These are phyloP conservation scores for Sideroxylon spinosum DNA, from an alignment of 179 eudicot species.

Conservation along the genomic window DNA sequence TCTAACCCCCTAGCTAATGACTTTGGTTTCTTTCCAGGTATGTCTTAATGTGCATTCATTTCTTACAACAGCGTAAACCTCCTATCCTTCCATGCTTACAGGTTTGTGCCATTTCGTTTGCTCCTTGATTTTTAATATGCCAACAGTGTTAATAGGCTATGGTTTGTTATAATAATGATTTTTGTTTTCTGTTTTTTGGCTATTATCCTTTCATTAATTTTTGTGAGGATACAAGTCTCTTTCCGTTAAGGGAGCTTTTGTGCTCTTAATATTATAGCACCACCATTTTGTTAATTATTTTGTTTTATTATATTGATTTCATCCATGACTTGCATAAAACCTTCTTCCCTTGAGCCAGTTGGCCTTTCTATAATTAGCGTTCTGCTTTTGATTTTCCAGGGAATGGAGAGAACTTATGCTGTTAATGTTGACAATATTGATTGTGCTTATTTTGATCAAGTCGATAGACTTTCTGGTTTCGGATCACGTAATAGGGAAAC, in stretches of 20 bases:
- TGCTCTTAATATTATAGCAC: background rate
- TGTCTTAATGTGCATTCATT: slow-evolving; percentile 96
- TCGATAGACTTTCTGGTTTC: slow-evolving; percentile 63
- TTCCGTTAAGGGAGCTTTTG: background rate
- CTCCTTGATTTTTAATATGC: slow-evolving; percentile 4
- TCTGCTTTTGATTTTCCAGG: slow-evolving; percentile 38
- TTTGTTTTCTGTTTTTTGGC: background rate
- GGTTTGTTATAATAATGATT: background rate
- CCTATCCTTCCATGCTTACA: slow-evolving; percentile 95
- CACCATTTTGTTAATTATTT: background rate
- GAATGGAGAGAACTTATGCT: slow-evolving; percentile 63
- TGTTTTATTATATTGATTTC: background rate
- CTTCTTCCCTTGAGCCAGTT: background rate
- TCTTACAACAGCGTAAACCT: slow-evolving; percentile 81
- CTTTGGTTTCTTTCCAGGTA: slow-evolving; percentile 50
- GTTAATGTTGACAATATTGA: slow-evolving; percentile 62
- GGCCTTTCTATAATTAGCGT: background rate
- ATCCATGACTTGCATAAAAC: background rate
- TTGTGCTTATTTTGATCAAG: slow-evolving; percentile 77
- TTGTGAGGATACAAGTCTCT: background rate
- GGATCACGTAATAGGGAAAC: slow-evolving; percentile 71
- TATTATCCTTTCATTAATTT: background rate
- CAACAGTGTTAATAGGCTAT: no score
- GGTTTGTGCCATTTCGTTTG: slow-evolving; percentile 35
- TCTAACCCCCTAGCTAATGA: slow-evolving; percentile 12